A percentile compares a stretch with the other conserved stretches of the same genome.
Conservation (phyloP, 306 rosid genomes). For the Oxytropis ochrocephala region DNA sequence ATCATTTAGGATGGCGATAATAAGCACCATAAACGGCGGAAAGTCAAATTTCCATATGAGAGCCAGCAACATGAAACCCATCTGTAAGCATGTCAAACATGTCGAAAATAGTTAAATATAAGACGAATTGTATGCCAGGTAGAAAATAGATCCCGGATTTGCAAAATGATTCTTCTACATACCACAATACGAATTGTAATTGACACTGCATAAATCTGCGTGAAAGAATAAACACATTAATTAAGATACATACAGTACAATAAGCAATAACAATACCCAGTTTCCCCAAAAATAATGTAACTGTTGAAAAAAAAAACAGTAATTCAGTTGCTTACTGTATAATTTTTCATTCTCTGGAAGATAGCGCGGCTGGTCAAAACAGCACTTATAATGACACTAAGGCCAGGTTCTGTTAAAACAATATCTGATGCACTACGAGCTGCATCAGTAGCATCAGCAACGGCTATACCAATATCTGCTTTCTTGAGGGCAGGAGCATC, state of each 20-base stretch:
- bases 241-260: not conserved
- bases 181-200: constrained; percentile 99
- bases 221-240: constrained; percentile 10
- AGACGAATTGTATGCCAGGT: not conserved
- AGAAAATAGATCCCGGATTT: not conserved
- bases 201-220: constrained; percentile 97
- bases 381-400: constrained; percentile 95
- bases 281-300: not conserved
- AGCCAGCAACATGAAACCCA: constrained; percentile 98
- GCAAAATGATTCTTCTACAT: constrained; percentile 25
- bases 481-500: constrained; percentile 99
- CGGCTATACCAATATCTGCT: constrained; percentile 99
- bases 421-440: constrained; percentile 99
- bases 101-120: constrained; percentile 14
- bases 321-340: constrained; percentile 60
- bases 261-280: not conserved
- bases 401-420: constrained; percentile 95
- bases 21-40: constrained; percentile 98
- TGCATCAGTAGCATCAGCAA: constrained; percentile 98
- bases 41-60: constrained; percentile 92
- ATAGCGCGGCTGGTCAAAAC: constrained; percentile 97
- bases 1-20: constrained; percentile 92
- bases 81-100: constrained; percentile 51
- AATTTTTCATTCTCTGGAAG: constrained; percentile 98
- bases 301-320: not conserved